Conservation (phyloP, 228 moss, liverwort and hornwort genomes). For the Sphagnum fallax region DNA sequence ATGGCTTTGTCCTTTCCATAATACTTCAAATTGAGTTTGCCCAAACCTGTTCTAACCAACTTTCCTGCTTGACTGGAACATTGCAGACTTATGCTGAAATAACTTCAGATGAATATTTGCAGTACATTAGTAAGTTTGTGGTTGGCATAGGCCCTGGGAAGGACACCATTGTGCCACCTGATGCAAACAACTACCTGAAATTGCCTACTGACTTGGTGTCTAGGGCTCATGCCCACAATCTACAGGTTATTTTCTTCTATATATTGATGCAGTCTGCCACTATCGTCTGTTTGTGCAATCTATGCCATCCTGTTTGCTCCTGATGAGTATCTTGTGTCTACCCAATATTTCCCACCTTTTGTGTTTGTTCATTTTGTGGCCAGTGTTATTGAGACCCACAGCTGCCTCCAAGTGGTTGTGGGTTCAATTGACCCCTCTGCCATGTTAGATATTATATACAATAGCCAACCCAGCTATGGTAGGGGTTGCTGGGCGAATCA, state of each 20-base stretch:
- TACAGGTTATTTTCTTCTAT: constrained; percentile 24
- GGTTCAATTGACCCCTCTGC: too few relatives aligned
- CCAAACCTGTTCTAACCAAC: not conserved
- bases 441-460: too few relatives aligned
- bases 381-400: too few relatives aligned
- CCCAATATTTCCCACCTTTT: too few relatives aligned
- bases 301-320: not conserved
- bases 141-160: constrained; percentile 88
- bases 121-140: constrained; percentile 69
- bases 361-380: too few relatives aligned
- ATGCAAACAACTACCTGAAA: constrained; percentile 43
- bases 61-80: not conserved
- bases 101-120: constrained; percentile 69
- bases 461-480: too few relatives aligned
- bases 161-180: constrained; percentile 61
- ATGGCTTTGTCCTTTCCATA: too few relatives aligned
- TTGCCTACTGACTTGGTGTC: constrained; percentile 67
- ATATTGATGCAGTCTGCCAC: too few relatives aligned
- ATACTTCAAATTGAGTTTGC: not conserved
- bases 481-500: too few relatives aligned
- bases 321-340: not conserved
- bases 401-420: too few relatives aligned
- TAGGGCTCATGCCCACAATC: constrained; percentile 57
- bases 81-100: constrained; percentile 66
- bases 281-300: not conserved